Evolutionary conservation across 768 basidiomycete species (phyloP).

Genomic region (Daedaleopsis sinensis): DNA sequence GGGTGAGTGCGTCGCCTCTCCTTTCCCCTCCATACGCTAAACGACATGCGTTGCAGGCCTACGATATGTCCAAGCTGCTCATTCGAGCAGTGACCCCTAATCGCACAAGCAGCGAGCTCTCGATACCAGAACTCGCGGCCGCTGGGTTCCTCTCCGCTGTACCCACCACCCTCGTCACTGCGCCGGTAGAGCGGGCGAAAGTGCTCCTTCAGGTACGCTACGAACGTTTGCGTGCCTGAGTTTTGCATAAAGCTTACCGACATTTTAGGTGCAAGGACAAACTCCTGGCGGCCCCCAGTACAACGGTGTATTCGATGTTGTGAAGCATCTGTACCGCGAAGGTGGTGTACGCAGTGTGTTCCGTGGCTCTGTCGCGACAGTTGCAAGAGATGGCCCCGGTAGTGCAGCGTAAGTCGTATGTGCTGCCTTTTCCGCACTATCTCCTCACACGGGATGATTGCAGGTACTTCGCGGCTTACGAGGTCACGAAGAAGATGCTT

Average conservation of each 20-base stretch:
- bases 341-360: slow-evolving; percentile 92
- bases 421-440: slow-evolving; percentile 4
- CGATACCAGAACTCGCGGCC: slow-evolving; percentile 78
- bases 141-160: slow-evolving; percentile 96
- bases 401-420: slow-evolving; percentile 80
- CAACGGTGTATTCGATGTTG: slow-evolving; percentile 89
- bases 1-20: slow-evolving; percentile 61
- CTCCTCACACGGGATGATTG: slow-evolving; percentile 11
- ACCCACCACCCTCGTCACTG: slow-evolving; percentile 90
- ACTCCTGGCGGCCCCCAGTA: slow-evolving; percentile 84
- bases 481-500: slow-evolving; percentile 86
- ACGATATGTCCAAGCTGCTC: slow-evolving; percentile 89
- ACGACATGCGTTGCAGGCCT: slow-evolving; percentile 58
- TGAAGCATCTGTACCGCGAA: slow-evolving; percentile 89
- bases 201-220: slow-evolving; percentile 82
- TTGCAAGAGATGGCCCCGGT: slow-evolving; percentile 94
- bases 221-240: not conserved
- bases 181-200: slow-evolving; percentile 95
- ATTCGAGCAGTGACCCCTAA: slow-evolving; percentile 82
- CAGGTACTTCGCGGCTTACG: slow-evolving; percentile 97
- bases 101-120: slow-evolving; percentile 62
- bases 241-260: not conserved
- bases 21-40: not conserved
- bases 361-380: slow-evolving; percentile 90
- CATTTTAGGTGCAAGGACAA: slow-evolving; percentile 82